Percentiles rank a stretch among this genome's conserved stretches.
phyloP scores from a whole-genome alignment of 148 eudicot genomes.

The Rhododendron mucronatum region DNA sequence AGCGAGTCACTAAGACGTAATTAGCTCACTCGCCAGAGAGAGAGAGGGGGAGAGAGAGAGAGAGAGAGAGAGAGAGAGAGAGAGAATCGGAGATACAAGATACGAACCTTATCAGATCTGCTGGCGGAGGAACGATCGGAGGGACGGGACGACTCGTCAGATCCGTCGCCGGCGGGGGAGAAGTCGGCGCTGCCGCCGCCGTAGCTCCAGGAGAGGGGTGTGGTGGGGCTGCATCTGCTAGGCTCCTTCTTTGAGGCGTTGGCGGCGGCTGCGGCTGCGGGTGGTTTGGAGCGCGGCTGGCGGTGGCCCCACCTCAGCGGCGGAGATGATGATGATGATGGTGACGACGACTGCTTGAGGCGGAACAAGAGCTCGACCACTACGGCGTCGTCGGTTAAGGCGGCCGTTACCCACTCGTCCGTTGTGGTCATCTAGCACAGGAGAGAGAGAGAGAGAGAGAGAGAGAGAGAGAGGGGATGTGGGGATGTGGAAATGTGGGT shows the following conservation, averaged over 20 bases:
- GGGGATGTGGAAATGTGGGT: neutral
- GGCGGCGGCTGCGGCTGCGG: neutral
- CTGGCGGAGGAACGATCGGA: slow-evolving; percentile 22
- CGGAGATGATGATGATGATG: neutral
- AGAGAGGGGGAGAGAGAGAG: too few relatives aligned
- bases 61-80: too few relatives aligned
- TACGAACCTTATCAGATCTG: slow-evolving; percentile 37
- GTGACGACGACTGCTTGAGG: slow-evolving; percentile 15
- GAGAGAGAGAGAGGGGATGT: slow-evolving; percentile 2
- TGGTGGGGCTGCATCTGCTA: slow-evolving; percentile 37
- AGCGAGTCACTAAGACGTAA: neutral
- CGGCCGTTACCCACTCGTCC: slow-evolving; percentile 33
- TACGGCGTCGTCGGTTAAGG: slow-evolving; percentile 30
- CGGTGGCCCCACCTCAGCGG: slow-evolving; percentile 31
- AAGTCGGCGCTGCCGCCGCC: slow-evolving; percentile 7
- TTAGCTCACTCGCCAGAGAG: neutral
- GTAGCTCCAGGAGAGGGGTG: slow-evolving; percentile 46
- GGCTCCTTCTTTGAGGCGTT: neutral
- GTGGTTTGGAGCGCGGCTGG: slow-evolving; percentile 17
- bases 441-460: neutral
- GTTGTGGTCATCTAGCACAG: slow-evolving; percentile 4
- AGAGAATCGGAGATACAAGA: too few relatives aligned
- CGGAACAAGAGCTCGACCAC: slow-evolving; percentile 35
- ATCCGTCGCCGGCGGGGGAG: slow-evolving; percentile 31
- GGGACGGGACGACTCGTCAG: slow-evolving; percentile 23